These are phyloP conservation scores for barley (Hordeum vulgare) DNA, from an alignment of 176 grass and related monocot genomes.

Conservation along the genomic window MorexV3_pseudomolecules_assembly NC_058521.1:405792064-405792563, in stretches of 20 bases:
- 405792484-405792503: background rate
- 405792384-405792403: background rate
- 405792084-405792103: too few species aligned
- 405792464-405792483: slow-evolving; percentile 33
- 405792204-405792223: background rate
- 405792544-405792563: slow-evolving; percentile 49
- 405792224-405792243: background rate
- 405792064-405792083: too few species aligned
- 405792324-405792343: slow-evolving; percentile 5
- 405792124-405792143: background rate
- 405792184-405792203: background rate
- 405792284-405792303: slow-evolving; percentile 20
- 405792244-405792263: slow-evolving; percentile 20
- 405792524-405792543: slow-evolving; percentile 29
- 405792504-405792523: slow-evolving; percentile 18
- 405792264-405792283: slow-evolving; percentile 13
- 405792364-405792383: background rate
- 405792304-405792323: background rate
- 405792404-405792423: background rate
- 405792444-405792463: background rate
- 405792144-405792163: too few species aligned
- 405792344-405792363: slow-evolving; percentile 23
- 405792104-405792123: too few species aligned
- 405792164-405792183: too few species aligned
- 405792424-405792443: background rate